phyloP scores from a whole-genome alignment of 139 green algal genomes.

The Ettlia oleoabundans region DNA sequence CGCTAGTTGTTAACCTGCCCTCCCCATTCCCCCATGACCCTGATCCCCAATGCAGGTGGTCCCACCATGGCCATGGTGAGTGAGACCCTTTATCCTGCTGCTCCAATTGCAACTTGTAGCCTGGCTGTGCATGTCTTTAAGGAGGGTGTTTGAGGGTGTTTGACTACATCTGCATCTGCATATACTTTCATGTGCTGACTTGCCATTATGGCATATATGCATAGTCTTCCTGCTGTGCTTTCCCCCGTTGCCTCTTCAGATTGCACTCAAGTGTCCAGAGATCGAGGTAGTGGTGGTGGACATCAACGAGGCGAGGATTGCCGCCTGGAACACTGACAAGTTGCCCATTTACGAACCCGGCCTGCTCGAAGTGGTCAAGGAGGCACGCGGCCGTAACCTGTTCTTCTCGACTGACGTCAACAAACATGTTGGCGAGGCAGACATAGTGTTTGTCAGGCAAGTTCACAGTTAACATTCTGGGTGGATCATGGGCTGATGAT shows the following conservation, averaged over 20 bases:
- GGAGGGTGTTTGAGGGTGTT: no score
- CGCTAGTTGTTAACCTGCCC: no score
- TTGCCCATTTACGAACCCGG: slow-evolving; percentile 99
- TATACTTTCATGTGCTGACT: no score
- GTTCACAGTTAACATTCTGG: no score
- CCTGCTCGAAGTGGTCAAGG: slow-evolving; percentile 92
- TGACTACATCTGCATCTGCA: no score
- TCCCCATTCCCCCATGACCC: background rate
- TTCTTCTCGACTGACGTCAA: slow-evolving; percentile 97
- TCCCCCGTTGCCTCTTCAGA: slow-evolving; percentile 40
- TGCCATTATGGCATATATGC: no score
- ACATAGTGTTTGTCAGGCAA: slow-evolving; percentile 96
- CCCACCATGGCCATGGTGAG: slow-evolving; percentile 80
- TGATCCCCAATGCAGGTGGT: slow-evolving; percentile 33
- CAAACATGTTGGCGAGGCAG: slow-evolving; percentile 93
- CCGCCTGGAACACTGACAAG: slow-evolving; percentile 96
- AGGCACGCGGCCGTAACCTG: slow-evolving; percentile 86
- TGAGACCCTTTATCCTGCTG: background rate
- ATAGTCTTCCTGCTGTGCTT: no score
- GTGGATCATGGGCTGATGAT: background rate
- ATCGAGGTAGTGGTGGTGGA: slow-evolving; percentile 96
- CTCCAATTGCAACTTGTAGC: background rate
- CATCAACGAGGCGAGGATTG: slow-evolving; percentile 86
- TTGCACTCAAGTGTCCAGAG: slow-evolving; percentile 95
- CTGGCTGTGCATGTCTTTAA: no score